Evolutionary conservation across 495 filamentous ascomycete genomes (phyloP).

Genomic region (Penicillium cosmopolitanum): DNA sequence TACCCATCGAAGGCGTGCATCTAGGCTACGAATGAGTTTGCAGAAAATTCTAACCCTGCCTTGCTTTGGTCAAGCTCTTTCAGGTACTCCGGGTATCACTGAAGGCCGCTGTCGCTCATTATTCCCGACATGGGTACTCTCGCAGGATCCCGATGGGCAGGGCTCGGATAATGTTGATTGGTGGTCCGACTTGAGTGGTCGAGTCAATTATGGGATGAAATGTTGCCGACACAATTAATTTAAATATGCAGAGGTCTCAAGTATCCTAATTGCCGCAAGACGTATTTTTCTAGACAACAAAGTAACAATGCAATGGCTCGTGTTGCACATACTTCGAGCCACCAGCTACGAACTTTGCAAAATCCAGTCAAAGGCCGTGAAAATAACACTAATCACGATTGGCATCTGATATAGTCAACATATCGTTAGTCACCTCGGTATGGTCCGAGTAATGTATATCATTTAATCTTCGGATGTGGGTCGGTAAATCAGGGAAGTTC

Average conservation of each 20-base stretch:
- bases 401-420: too few species aligned
- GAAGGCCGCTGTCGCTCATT: constrained; percentile 16
- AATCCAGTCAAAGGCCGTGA: too few species aligned
- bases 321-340: neutral
- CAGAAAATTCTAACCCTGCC: constrained; percentile 5
- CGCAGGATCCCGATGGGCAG: neutral
- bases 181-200: neutral
- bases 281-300: neutral
- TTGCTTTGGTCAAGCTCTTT: constrained; percentile 13
- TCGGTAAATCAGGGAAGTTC: too few species aligned
- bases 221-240: neutral
- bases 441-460: too few species aligned
- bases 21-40: neutral
- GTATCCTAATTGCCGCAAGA: neutral
- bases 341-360: too few species aligned
- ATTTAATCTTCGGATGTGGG: too few species aligned
- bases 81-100: constrained; percentile 10
- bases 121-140: constrained; percentile 10
- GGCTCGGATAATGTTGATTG: neutral
- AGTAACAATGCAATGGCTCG: neutral
- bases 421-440: too few species aligned
- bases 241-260: too few species aligned
- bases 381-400: too few species aligned
- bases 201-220: neutral
- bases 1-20: neutral